Base-by-base conservation (phyloP, 306 rosid genomes). In the Alnus glutinosa region DNA sequence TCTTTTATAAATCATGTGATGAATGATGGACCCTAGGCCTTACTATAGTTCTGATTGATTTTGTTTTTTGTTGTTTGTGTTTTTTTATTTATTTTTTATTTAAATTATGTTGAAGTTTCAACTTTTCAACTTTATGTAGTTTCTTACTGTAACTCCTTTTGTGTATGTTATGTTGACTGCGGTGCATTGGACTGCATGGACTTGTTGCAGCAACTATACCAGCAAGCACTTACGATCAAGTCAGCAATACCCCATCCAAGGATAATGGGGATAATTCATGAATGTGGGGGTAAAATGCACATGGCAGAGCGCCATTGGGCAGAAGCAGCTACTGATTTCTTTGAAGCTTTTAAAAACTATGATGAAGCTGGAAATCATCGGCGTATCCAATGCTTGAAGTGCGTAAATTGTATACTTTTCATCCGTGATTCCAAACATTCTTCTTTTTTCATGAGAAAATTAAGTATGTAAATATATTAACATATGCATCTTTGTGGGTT, bases 301-400 rank as follows among this genome's bases (percentile, higher is more conserved):
- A 95, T 95, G 99, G 94, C 98, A 34, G 99, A 95, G 92, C 96
- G 98, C 73, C 99, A 93, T 76, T 95, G 99, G 99, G 94, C 93
- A 14, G 99, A 95, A 42, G 99, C 98, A 13, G 98, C 99, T 15
- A 95, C 99, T 0, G 98, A 92, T 87, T 94, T 94, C 78, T 92
- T 94, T 88, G 98, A 94, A 87, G 98, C 97, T 69, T 94, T 94
- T 79, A 94, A 94, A 87, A 90, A 94, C 75, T 94, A 94, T 57
- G 97, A 94, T 59, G 98, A 95, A 87, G 98, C 99, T 77, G 99
- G 99, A 79, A 95, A 93, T 76, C 99, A 93, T 71, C 87, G 98
- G 87, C 99, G 98, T 73, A 95, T 95, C 78, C 99, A 92, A 83
- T 95, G 98, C 90, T 83, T 95, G 84, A 95, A 95, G 98, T 95